Base-by-base conservation (phyloP, 2,329 filamentous ascomycete genomes). In the Pseudocercospora cruenta region DNA sequence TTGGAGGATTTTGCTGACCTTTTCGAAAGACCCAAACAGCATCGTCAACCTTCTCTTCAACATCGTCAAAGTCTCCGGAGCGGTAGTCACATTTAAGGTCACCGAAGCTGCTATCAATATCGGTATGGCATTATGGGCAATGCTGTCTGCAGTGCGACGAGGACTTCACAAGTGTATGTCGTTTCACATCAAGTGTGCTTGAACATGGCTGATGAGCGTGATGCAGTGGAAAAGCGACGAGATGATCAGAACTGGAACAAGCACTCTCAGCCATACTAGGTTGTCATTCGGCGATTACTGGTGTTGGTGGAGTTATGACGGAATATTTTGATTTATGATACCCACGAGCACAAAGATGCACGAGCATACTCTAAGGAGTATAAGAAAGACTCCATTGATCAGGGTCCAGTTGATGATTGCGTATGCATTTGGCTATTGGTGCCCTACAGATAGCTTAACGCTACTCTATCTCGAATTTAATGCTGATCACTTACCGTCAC, bases 151-250 rank as follows among this genome's bases (percentile, higher is more conserved):
- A 9, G 10, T 60, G 39, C 36, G 31, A n/a, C 36, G 39, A 49
- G 58, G 58, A 49, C 36, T 60, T 49, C 43, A 60, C 21, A 60
- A 60, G 39, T 49, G 55, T 58, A 43, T 36, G 55, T 24, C 14
- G 21, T 24, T 22, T 58, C 1, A 12, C 2, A 10, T 43, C 4
- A 8, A 12, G 21, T 39, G 28, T 43, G 8, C 3, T 2, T 10
- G 19, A 10, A 21, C 28, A 19, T 21, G 12, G 28, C 36, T 53
- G 12, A 53, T 8, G 28, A 43, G 9, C 19, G 10, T 58, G 31
- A 19, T 9, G 19, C 16, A 58, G 55, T 58, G 19, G 55, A 58
- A 22, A 58, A 58, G 55, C n/a, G 55, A 58, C 28, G 55, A 22
- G 55, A 39, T 58, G 55, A 58, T 21, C 55, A 58, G 31, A 39